Percentiles rank a stretch among this genome's conserved stretches.
These are phyloP conservation scores for Botryotinia convoluta DNA, from an alignment of 2,329 filamentous ascomycete species.

Conservation along the genomic window DNA sequence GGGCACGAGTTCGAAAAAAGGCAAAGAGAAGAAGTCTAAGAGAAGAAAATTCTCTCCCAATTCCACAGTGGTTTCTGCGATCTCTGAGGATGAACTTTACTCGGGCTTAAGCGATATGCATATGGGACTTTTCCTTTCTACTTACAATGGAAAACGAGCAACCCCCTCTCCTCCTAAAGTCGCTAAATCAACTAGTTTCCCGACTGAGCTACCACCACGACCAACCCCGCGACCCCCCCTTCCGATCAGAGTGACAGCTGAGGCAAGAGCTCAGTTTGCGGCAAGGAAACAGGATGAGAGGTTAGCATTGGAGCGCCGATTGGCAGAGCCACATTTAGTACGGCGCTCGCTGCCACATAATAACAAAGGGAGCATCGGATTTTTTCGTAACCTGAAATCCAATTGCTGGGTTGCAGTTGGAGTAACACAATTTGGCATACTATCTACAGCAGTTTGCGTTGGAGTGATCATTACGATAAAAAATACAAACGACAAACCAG, in stretches of 20 bases:
- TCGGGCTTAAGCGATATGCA: conserved; percentile 9
- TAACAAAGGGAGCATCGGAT: background rate
- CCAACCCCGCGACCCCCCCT: background rate
- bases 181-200: background rate
- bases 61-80: background rate
- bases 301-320: background rate
- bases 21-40: background rate
- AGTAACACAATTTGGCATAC: background rate
- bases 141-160: background rate
- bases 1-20: background rate
- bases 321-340: background rate
- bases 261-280: background rate
- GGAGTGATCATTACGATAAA: background rate
- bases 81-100: conserved; percentile 6
- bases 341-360: background rate
- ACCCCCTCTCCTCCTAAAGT: background rate
- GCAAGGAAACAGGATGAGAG: background rate
- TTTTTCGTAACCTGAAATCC: background rate
- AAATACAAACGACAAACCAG: no score
- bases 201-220: background rate
- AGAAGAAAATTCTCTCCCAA: background rate
- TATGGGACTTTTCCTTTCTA: background rate
- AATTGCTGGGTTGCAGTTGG: background rate
- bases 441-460: background rate
- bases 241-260: conserved; percentile 2